These are phyloP conservation scores for Zea luxurians DNA, from an alignment of 176 grass and related monocot species.

Conservation along the genomic window DNA sequence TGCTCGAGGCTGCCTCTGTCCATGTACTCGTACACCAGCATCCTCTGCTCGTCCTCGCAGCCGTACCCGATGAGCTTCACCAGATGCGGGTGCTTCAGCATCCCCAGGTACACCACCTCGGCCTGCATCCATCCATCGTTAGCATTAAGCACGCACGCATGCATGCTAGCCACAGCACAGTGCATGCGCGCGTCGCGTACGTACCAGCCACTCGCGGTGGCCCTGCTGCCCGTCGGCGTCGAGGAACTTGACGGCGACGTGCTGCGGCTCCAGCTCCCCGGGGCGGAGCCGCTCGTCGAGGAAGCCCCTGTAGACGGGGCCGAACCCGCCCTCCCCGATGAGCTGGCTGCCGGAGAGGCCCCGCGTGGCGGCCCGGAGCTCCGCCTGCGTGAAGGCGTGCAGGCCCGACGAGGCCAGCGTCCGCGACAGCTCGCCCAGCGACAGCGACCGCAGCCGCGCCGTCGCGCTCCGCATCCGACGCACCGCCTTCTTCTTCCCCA, in stretches of 20 bases:
- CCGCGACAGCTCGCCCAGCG: constrained; percentile 59
- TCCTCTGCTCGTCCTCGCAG: constrained; percentile 76
- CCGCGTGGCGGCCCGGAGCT: constrained; percentile 56
- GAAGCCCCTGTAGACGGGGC: constrained; percentile 91
- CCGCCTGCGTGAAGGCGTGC: constrained; percentile 61
- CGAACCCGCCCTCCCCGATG: constrained; percentile 81
- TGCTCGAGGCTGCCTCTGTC: constrained; percentile 71
- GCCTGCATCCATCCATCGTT: constrained; percentile 41
- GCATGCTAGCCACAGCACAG: too few relatives aligned
- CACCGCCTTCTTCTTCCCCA: not conserved
- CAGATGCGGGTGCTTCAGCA: constrained; percentile 70
- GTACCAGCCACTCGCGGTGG: constrained; percentile 84
- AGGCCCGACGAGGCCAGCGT: constrained; percentile 65
- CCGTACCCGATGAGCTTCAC: constrained; percentile 85
- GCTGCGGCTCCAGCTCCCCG: constrained; percentile 54
- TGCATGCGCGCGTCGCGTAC: not conserved
- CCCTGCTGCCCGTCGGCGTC: constrained; percentile 75
- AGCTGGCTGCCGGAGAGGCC: constrained; percentile 51
- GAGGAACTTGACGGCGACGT: constrained; percentile 81
- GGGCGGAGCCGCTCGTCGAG: constrained; percentile 54
- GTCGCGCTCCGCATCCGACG: constrained; percentile 40
- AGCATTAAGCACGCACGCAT: not conserved
- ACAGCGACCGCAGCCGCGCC: constrained; percentile 44
- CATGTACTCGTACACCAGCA: constrained; percentile 94
- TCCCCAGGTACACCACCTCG: constrained; percentile 84